Percentiles rank a stretch among this genome's conserved stretches.
These are phyloP conservation scores for Colletotrichum siamense DNA, from an alignment of 2,329 filamentous ascomycete genomes.

Conservation along the genomic window DNA sequence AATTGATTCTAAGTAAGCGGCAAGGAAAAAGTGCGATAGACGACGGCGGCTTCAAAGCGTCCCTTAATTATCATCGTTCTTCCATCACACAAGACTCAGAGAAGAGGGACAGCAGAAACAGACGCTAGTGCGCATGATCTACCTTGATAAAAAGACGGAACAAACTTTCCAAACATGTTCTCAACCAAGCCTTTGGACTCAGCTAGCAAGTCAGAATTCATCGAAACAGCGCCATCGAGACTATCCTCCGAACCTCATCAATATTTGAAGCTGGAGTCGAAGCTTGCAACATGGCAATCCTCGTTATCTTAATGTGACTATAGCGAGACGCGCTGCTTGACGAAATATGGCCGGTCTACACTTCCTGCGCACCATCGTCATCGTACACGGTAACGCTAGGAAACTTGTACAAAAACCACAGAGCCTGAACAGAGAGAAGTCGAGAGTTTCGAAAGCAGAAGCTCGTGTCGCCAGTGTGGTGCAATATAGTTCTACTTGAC, in stretches of 20 bases:
- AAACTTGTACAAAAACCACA: background rate
- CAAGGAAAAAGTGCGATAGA: background rate
- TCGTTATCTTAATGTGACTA: background rate
- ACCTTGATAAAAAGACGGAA: background rate
- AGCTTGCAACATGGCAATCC: background rate
- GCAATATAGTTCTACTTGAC: background rate
- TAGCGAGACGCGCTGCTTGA: background rate
- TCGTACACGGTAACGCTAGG: fast-evolving
- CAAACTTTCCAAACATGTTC: background rate
- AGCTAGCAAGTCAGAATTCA: background rate
- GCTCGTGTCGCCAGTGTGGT: background rate
- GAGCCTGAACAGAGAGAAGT: background rate
- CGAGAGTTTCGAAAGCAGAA: background rate
- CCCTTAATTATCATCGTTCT: background rate
- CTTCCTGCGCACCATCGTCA: background rate
- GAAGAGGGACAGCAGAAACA: background rate
- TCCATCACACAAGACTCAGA: background rate
- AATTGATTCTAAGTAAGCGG: background rate
- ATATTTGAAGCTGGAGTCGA: background rate
- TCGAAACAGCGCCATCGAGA: background rate
- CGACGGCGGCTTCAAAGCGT: background rate
- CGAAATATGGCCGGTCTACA: background rate
- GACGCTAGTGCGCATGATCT: background rate
- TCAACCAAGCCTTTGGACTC: background rate
- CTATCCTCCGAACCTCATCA: background rate